Evolutionary conservation across 805 yeast genomes (phyloP), one percentile per base, ranked within the genome.

Genomic region (Vanderwaltozyma verrucispora): DNA sequence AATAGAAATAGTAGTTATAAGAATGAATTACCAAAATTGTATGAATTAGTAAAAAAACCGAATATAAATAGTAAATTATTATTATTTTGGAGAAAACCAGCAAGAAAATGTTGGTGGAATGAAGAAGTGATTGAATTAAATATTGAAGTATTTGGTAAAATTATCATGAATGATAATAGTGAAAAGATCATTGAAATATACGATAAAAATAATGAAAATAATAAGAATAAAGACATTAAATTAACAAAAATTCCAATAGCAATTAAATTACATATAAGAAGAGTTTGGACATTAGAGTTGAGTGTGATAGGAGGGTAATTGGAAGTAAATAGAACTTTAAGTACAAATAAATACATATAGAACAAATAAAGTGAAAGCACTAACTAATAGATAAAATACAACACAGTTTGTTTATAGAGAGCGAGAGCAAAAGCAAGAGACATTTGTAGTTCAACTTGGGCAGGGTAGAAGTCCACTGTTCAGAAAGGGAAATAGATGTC

Each of bases 81-180:
- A 26, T 64, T 88, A 36, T 88, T 88, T 55, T 89, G 96, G 96
- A 72, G 94, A 43, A 88, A 88, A 56, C 97, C 97, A 1, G 97
- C 97, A 2, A 73, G 96, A 53, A 88, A 88, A 56, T 89, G 97
- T 62, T 88, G 97, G 97, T 88, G 97, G 97, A 69, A 81, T 8
- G 72, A 75, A 53, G 71, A 74, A 24, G 63, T 56, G 19, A 58
- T 72, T 14, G 75, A 73, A 36, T 63, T 60, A 40, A 59, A 48
- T 14, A 53, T 64, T 19, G 50, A 51, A 24, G 38, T 53, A 15
- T 38, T 41, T 35, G 51, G 50, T 12, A 34, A 42, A 38, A 36
- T 39, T 5, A 17, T 38, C 2, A 12, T 18, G 3, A 37, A 23
- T 11, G 24, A 35, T 9, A 13, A 33, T 14, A 26, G n/a, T n/a